Evolutionary conservation across 139 green algal species (phyloP).

Genomic region (Haematococcus lacustris): DNA sequence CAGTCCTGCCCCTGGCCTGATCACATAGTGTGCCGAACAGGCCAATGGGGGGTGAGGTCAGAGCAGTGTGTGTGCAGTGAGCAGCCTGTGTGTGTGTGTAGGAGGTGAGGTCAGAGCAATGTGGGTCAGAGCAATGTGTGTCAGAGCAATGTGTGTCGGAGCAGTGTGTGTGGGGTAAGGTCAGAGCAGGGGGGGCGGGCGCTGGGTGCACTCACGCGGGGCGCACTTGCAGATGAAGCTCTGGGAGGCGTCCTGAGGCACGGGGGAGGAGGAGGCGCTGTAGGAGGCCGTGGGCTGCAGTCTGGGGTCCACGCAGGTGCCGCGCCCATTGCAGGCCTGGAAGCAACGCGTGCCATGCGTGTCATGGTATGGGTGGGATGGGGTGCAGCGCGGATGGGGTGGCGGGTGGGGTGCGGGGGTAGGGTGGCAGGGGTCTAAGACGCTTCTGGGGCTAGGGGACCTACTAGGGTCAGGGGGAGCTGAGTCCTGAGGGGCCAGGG

Average conservation of each 20-base stretch:
- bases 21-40: not conserved
- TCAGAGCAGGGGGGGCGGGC: not conserved
- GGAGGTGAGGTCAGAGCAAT: not conserved
- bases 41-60: not conserved
- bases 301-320: not conserved
- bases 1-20: not conserved
- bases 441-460: too few species aligned
- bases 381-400: too few species aligned
- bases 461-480: too few species aligned
- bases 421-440: too few species aligned
- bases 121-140: not conserved
- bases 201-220: not conserved
- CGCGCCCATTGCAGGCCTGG: not conserved
- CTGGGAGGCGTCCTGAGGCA: not conserved
- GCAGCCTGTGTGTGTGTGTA: too few species aligned
- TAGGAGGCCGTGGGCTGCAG: not conserved
- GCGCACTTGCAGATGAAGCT: not conserved
- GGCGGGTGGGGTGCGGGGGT: too few species aligned
- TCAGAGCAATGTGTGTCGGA: not conserved
- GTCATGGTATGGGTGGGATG: not conserved
- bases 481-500: too few species aligned
- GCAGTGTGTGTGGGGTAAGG: not conserved
- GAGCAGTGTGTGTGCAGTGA: not conserved
- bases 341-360: not conserved
- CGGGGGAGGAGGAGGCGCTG: not conserved